Conservation (phyloP, 2,329 filamentous ascomycete genomes). For the Xylaria sp. region DNA sequence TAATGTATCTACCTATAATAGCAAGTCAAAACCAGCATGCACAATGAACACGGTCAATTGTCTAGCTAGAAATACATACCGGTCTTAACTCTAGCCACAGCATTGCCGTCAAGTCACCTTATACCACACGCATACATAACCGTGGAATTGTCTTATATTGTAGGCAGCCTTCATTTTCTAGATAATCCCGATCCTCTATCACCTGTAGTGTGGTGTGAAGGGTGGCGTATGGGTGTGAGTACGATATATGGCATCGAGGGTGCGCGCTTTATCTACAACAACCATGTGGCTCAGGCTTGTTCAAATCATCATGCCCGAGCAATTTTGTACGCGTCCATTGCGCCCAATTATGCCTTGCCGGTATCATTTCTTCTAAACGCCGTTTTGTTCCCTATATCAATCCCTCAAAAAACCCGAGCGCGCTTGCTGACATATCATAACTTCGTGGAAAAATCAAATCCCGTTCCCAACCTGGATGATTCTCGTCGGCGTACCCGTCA, state of each 20-base stretch:
- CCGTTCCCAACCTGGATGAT: conserved; percentile 20
- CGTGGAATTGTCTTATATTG: neutral
- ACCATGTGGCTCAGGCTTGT: conserved; percentile 6
- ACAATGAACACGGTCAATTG: neutral
- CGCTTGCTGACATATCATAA: conserved; percentile 46
- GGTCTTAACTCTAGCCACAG: too few species aligned
- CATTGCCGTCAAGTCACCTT: neutral
- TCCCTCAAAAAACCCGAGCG: conserved; percentile 37
- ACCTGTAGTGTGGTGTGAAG: conserved; percentile 9
- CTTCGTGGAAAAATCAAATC: conserved; percentile 42
- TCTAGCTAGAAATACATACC: neutral
- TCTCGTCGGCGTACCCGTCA: conserved; percentile 47
- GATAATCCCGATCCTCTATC: conserved; percentile 12
- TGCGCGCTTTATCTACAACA: conserved; percentile 28
- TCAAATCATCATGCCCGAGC: conserved; percentile 12
- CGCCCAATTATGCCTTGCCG: conserved; percentile 38
- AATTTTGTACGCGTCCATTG: conserved; percentile 34
- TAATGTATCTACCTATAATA: too few species aligned
- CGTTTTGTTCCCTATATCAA: conserved; percentile 41
- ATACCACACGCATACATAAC: neutral
- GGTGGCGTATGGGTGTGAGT: conserved; percentile 15
- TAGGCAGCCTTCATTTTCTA: conserved; percentile 14
- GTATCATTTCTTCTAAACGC: conserved; percentile 44
- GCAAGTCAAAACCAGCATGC: neutral
- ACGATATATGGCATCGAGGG: conserved; percentile 23